phyloP scores from a whole-genome alignment of 495 filamentous ascomycete species.

The Monascus purpureus region DNA sequence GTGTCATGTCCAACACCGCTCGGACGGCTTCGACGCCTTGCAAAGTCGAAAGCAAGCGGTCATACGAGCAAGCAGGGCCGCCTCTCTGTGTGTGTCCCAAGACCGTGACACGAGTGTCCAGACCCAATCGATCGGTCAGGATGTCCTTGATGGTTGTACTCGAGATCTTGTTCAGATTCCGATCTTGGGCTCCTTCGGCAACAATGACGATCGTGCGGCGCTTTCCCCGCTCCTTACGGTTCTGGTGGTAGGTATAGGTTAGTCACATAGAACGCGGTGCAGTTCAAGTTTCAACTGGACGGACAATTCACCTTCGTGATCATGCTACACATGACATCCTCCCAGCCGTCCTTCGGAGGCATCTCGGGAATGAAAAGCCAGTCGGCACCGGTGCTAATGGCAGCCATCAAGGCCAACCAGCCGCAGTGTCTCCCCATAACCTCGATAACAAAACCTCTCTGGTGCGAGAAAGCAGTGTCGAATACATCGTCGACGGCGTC shows the following conservation, averaged over 20 bases:
- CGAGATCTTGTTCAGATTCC: slow-evolving; percentile 69
- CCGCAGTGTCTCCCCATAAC: slow-evolving; percentile 99
- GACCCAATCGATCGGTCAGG: slow-evolving; percentile 58
- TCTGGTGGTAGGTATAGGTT: slow-evolving; percentile 46
- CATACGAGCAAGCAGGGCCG: slow-evolving; percentile 82
- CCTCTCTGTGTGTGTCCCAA: slow-evolving; percentile 94
- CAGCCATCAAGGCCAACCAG: slow-evolving; percentile 95
- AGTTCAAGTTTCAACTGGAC: too few relatives aligned
- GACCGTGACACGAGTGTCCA: slow-evolving; percentile 92
- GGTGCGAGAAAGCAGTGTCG: slow-evolving; percentile 92
- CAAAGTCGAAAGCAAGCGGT: slow-evolving; percentile 82
- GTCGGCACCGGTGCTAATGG: slow-evolving; percentile 88
- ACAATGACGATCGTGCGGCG: slow-evolving; percentile 97
- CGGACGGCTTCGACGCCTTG: slow-evolving; percentile 96
- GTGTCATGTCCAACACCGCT: slow-evolving; percentile 83
- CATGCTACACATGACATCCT: slow-evolving; percentile 71
- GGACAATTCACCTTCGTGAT: slow-evolving; percentile 68
- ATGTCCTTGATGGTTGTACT: slow-evolving; percentile 72
- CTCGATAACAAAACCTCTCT: slow-evolving; percentile 93
- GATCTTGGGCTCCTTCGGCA: slow-evolving; percentile 87
- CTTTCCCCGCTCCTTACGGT: slow-evolving; percentile 73
- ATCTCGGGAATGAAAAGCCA: slow-evolving; percentile 96
- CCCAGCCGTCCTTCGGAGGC: slow-evolving; percentile 78
- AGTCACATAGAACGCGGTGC: too few relatives aligned
- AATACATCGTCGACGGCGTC: slow-evolving; percentile 93